Evolutionary conservation across 192 early-diverging fungal species (phyloP).

Genomic region (Backusella mclennaniae): DNA sequence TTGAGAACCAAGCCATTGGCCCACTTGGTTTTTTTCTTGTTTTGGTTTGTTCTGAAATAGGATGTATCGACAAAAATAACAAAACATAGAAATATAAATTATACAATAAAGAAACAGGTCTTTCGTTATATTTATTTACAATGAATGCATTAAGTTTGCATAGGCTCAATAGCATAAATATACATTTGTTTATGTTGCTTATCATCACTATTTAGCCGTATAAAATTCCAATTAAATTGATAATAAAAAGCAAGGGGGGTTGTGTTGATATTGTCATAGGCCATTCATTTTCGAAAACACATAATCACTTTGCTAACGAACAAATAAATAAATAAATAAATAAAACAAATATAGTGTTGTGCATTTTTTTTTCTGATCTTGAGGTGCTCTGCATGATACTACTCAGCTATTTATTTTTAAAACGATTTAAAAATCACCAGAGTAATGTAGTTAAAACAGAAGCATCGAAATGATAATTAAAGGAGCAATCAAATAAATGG

Average conservation of each 20-base stretch:
- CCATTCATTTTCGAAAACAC: not conserved
- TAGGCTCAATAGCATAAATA: not conserved
- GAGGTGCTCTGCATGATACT: not conserved
- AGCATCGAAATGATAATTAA: not conserved
- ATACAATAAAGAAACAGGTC: not conserved
- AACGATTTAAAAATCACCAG: not conserved
- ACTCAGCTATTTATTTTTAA: not conserved
- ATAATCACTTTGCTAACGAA: not conserved
- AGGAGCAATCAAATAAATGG: not conserved
- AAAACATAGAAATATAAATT: not conserved
- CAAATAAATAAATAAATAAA: not conserved
- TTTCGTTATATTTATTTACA: too few relatives aligned
- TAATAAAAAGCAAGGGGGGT: not conserved
- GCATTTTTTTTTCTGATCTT: not conserved
- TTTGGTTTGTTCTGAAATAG: not conserved
- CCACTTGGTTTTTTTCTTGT: not conserved
- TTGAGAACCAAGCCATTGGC: not conserved
- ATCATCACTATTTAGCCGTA: not conserved
- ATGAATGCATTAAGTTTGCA: not conserved
- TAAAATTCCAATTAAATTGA: not conserved
- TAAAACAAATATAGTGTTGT: not conserved
- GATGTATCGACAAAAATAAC: not conserved
- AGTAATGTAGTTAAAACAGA: not conserved
- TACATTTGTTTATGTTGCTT: not conserved
- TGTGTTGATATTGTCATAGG: not conserved